phyloP scores from a whole-genome alignment of 371 early-diverging fungal genomes.

The Blastocladiella emersonii region DNA sequence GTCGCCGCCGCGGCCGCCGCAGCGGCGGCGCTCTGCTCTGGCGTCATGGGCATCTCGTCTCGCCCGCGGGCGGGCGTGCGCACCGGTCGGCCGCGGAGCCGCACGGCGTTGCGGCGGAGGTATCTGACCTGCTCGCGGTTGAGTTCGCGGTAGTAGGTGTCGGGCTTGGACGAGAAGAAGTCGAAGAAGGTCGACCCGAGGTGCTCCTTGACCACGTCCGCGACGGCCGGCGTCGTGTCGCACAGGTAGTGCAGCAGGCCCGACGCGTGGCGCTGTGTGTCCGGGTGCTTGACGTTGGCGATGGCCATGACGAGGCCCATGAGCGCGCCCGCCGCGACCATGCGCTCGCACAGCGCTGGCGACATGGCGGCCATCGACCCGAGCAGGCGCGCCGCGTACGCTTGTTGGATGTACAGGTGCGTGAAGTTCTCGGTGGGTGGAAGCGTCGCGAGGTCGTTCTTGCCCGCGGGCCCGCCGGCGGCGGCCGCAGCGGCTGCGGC shows the following conservation, averaged over 20 bases:
- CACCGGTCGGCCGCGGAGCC: background rate
- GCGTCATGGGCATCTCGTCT: conserved; percentile 1
- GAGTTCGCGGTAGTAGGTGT: conserved; percentile 35
- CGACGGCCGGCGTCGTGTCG: conserved; percentile 20
- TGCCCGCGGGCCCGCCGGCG: too few relatives aligned
- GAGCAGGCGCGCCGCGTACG: conserved; percentile 32
- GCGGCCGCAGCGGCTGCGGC: too few relatives aligned
- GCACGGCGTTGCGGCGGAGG: conserved; percentile 17
- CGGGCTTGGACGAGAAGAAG: conserved; percentile 25
- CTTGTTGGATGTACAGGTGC: conserved; percentile 31
- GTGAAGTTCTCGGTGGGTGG: conserved; percentile 14
- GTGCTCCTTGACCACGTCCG: conserved; percentile 18
- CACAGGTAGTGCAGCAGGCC: background rate
- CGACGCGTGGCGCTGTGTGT: conserved; percentile 31
- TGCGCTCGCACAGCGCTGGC: conserved; percentile 23
- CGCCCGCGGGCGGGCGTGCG: background rate
- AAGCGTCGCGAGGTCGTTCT: background rate
- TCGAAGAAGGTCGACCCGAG: conserved; percentile 39
- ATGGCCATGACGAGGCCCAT: conserved; percentile 29
- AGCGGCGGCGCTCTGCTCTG: background rate
- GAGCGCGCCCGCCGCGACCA: conserved; percentile 30
- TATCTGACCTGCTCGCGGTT: conserved; percentile 34
- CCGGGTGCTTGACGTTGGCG: conserved; percentile 32
- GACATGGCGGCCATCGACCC: conserved; percentile 34
- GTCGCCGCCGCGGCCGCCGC: background rate